phyloP scores from a whole-genome alignment of 2,329 filamentous ascomycete genomes.

The Sporothrix luriei region DNA sequence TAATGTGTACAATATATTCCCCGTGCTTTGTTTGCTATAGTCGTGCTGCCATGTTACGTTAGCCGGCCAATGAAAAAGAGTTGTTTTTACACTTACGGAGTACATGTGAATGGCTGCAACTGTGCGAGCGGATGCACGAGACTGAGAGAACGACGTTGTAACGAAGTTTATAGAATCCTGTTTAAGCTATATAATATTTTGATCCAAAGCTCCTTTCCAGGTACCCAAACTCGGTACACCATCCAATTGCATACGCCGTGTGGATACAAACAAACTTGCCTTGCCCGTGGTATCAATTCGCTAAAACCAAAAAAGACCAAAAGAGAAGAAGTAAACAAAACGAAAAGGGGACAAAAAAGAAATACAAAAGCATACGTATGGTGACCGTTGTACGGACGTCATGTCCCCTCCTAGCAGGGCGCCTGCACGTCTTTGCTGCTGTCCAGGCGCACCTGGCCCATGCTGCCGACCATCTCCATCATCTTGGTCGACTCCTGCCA shows the following conservation, averaged over 20 bases:
- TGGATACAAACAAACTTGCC: neutral
- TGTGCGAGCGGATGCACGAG: too few species aligned
- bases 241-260: neutral
- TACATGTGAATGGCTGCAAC: too few species aligned
- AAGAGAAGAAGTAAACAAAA: neutral
- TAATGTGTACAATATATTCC: constrained; percentile 24
- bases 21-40: constrained; percentile 1
- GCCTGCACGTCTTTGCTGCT: constrained; percentile 32
- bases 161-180: too few species aligned
- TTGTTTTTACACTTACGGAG: neutral
- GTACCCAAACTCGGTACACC: neutral
- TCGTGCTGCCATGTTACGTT: neutral
- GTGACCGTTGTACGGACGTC: too few species aligned
- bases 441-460: constrained; percentile 32
- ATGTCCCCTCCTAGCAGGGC: constrained; percentile 28
- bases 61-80: neutral
- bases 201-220: neutral
- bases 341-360: neutral
- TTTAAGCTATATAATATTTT: neutral
- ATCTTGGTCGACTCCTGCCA: constrained; percentile 33
- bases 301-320: neutral
- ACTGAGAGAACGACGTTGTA: neutral
- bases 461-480: constrained; percentile 32
- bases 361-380: neutral
- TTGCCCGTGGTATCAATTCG: constrained; percentile 21